These are phyloP conservation scores for Pyronema domesticum DNA, from an alignment of 495 filamentous ascomycete genomes.

Conservation along the genomic window DNA sequence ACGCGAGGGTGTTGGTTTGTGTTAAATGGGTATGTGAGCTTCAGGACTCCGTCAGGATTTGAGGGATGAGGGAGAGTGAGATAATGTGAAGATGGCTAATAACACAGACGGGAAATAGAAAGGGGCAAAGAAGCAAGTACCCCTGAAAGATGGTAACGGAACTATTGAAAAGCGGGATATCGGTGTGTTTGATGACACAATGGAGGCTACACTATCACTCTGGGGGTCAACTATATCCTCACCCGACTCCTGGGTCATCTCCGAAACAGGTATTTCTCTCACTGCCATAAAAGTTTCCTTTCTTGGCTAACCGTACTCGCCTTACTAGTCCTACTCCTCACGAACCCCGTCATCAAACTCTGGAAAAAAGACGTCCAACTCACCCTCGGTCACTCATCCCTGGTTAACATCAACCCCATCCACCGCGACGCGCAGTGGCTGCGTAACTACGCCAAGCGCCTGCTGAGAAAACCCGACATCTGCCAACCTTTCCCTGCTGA, in stretches of 20 bases:
- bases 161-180: constrained; percentile 4
- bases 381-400: background rate
- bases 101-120: background rate
- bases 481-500: constrained; percentile 1
- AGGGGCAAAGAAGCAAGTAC: background rate
- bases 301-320: background rate
- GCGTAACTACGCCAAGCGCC: background rate
- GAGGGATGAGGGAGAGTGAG: background rate
- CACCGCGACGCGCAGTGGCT: constrained; percentile 1
- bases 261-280: constrained; percentile 1
- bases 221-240: background rate
- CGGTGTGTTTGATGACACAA: constrained; percentile 5
- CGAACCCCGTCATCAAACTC: background rate
- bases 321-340: background rate
- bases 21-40: constrained; percentile 6
- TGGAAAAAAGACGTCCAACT: constrained; percentile 1
- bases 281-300: background rate
- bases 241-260: background rate
- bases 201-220: constrained; percentile 1
- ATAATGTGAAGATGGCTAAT: background rate
- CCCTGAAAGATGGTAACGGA: background rate
- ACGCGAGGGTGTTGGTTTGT: background rate
- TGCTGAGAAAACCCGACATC: background rate
- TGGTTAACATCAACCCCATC: constrained; percentile 1
- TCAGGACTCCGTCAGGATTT: background rate